Conservation (phyloP, 2,329 filamentous ascomycete species). For the Xylariaceae sp. region DNA sequence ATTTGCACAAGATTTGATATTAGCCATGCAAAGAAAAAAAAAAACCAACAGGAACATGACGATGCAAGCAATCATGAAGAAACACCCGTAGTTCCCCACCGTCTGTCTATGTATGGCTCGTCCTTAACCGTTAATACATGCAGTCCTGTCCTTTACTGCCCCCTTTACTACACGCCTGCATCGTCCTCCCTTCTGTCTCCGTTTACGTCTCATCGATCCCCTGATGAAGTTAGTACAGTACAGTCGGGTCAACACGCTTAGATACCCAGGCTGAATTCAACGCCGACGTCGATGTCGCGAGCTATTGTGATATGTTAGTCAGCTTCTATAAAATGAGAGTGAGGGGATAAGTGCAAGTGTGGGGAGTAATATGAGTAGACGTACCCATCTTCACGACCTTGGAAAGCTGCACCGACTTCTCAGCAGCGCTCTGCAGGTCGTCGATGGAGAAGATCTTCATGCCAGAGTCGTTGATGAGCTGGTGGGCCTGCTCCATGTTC, state of each 20-base stretch:
- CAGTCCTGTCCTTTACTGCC: neutral
- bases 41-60: neutral
- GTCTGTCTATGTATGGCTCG: neutral
- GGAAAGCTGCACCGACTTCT: slow-evolving; percentile 98
- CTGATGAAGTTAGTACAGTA: slow-evolving; percentile 36
- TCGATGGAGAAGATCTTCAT: slow-evolving; percentile 99
- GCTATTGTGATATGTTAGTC: slow-evolving; percentile 47
- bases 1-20: too few relatives aligned
- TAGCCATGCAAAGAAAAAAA: too few relatives aligned
- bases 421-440: slow-evolving; percentile 92
- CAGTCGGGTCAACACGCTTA: slow-evolving; percentile 45
- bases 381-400: slow-evolving; percentile 98
- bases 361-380: slow-evolving; percentile 33
- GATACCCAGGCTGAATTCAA: slow-evolving; percentile 93
- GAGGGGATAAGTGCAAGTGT: too few relatives aligned
- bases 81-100: neutral
- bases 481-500: slow-evolving; percentile 93
- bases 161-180: neutral
- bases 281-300: slow-evolving; percentile 94
- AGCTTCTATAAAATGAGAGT: slow-evolving; percentile 9
- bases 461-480: slow-evolving; percentile 92
- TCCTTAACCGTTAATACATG: neutral
- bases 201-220: slow-evolving; percentile 4
- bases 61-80: neutral
- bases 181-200: neutral